Evolutionary conservation across 179 eudicot species (phyloP), one percentile per base, ranked within the genome.

Genomic region (Carnegiea gigantea): DNA sequence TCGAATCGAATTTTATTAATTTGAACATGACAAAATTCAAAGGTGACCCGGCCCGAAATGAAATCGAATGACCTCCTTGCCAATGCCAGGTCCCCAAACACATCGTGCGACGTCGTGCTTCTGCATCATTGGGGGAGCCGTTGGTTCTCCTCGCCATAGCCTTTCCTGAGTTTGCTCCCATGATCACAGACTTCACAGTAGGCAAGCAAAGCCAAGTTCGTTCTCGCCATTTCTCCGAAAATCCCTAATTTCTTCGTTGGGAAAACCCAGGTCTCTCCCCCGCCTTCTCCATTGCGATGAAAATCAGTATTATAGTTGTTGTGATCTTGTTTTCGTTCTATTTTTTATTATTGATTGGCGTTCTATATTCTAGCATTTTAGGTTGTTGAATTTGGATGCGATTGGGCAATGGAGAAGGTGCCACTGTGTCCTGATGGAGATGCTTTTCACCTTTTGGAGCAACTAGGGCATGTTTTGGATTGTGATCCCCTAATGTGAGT

Each of bases 401-500:
- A n/a, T 53, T 40, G 73, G 48, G 33, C 18, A 57, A 83, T 75
- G 83, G 48, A 30, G 9, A 51, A 9, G 11, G 49, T 38, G 24
- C 48, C 59, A 23, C 9, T 14, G 18, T 83, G 81, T 73, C 82
- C 79, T 51, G 79, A 87, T 62, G 80, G 51, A 36, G 82, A 85
- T 26, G 80, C 78, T 17, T 82, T 74, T 46, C 18, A 75, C 24
- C 78, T 82, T 43, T 77, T 88, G 65, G 79, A 85, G n/a, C 84
- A 82, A 49, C 46, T 86, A 14, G 65, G 73, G 57, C 23, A 54
- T 24, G 75, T 88, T 44, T 70, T 88, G 20, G 79, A 88, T 20
- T 70, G 20, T 51, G 85, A 88, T 53, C 85, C 88, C 80, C 87
- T 82, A 21, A 88, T 86, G 88, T 88, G 84, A 83, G 85, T 80